Base-by-base conservation (phyloP, 805 yeast genomes). In the Ascoidea rubescens region DNA sequence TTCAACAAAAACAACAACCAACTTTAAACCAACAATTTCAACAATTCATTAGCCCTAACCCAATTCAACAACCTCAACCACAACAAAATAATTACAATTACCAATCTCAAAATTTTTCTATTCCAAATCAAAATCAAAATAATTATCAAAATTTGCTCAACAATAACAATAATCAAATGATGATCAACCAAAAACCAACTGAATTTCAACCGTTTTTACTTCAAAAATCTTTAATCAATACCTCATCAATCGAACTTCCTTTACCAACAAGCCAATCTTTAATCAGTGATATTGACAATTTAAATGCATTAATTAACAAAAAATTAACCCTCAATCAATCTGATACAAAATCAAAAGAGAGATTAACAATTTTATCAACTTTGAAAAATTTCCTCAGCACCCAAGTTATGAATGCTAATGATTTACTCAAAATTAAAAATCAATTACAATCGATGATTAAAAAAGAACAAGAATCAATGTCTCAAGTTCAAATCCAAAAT, bases 361-460 rank as follows among this genome's bases (percentile, higher is more conserved):
- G 55, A 50, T 46, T 56, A 12, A 48, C 48, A 12, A 55, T 51
- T 14, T 47, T 55, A 32, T 31, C 31, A 12, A 50, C 55, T 31
- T 33, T 58, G 4, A 52, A 51, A 31, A 51, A 37, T 5, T 17
- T 57, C 14, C 37, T 58, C 30, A 10, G 49, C 16, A 68, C 62
- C 54, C 72, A 68, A 53, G 56, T 58, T 14, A 63, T 72, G 64
- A 64, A 62, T 48, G 60, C 61, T 12, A 56, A 58, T 16, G 74
- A 72, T 44, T 63, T 73, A 50, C 56, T 58, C 43, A 70, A 69
- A 1, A 69, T 73, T 5, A 71, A 68, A 55, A 55, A 57, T n/a
- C 70, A 69, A 53, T 59, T 73, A 44, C 63, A 64, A 48, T 60
- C 59, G n/a, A 67, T 73, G 53, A 67, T 65, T 55, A 69, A 67